These are phyloP conservation scores for Ilyonectria destructans DNA, from an alignment of 2,329 filamentous ascomycete species.

Conservation along the genomic window DNA sequence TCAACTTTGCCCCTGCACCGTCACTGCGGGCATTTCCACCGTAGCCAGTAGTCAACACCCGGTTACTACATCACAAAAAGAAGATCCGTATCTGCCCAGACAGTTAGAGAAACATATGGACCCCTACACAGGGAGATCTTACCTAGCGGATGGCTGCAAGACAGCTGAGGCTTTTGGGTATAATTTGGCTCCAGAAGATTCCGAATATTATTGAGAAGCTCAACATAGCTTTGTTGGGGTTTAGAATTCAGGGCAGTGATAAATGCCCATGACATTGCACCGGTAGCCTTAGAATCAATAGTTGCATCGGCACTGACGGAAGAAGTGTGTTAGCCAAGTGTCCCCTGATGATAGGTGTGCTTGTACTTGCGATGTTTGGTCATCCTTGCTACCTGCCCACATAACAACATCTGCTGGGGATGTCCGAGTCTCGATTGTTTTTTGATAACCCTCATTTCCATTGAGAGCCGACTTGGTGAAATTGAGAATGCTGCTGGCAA, in stretches of 20 bases:
- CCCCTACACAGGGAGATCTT: slow-evolving; percentile 57
- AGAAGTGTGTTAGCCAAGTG: slow-evolving; percentile 41
- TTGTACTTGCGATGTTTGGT: slow-evolving; percentile 81
- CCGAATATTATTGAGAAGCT: slow-evolving; percentile 95
- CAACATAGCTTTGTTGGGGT: slow-evolving; percentile 95
- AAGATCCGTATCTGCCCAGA: slow-evolving; percentile 72
- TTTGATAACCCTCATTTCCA: slow-evolving; percentile 86
- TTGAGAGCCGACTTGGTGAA: slow-evolving; percentile 90
- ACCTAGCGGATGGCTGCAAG: slow-evolving; percentile 96
- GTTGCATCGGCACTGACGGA: slow-evolving; percentile 84
- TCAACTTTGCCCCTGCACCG: no score
- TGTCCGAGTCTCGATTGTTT: slow-evolving; percentile 90
- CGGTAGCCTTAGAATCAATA: slow-evolving; percentile 90
- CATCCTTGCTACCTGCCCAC: slow-evolving; percentile 97
- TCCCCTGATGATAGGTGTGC: slow-evolving; percentile 25
- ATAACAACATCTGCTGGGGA: slow-evolving; percentile 96
- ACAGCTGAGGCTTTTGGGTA: slow-evolving; percentile 94
- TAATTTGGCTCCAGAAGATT: slow-evolving; percentile 92
- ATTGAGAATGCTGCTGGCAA: slow-evolving; percentile 83
- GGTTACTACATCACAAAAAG: slow-evolving; percentile 75
- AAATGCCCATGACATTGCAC: slow-evolving; percentile 99
- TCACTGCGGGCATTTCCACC: no score
- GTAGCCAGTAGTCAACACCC: no score
- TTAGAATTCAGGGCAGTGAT: slow-evolving; percentile 93
- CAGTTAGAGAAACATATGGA: background rate